Base-by-base conservation (phyloP, 192 early-diverging fungal species). In the Coemansia sp. region DNA sequence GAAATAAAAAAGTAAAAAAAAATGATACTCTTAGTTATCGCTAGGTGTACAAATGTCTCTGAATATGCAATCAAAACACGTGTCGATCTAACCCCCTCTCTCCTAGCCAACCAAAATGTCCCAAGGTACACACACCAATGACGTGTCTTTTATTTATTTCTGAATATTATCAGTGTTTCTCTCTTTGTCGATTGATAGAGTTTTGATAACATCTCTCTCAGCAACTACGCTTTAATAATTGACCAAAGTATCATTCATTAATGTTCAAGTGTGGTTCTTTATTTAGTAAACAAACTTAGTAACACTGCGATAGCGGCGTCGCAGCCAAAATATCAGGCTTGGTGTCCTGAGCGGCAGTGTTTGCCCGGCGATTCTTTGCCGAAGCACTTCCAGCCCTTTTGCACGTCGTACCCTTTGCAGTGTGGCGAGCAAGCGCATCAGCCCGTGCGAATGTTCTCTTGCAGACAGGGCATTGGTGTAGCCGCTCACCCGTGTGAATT, bases 401-500 rank as follows among this genome's bases (percentile, higher is more conserved):
- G 74, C 82, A 84, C 4, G 77, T 84, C 4, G 67, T 59, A 3
- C 82, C 82, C 63, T 84, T 84, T 33, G 74, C 64, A 2, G 70
- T 84, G 62, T 85, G 83, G 0, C 83, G 57, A 60, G 75, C 71
- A 0, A 85, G 75, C 1, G 83, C 83, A 42, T 85, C 83, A 1
- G 83, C 75, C 3, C 83, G 72, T 0, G 78, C 78, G 65, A 85
- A 85, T 4, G 75, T 75, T 39, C 75, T 66, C 11, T 57, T 28
- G 60, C 89, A 90, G 47, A 82, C 77, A 50, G 80, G 74, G 80
- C 89, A 90, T 28, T 28, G 63, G 83, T 68, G 69, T 87, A 89
- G 89, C 11, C 86, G 85, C 9, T 78, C 84, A 0, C 86, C 87
- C 3, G 85, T 73, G 53, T 91, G 90, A 38, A 91, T 88, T 63